phyloP scores from a whole-genome alignment of 257 asterid species.

The Orobanche coerulescens region DNA sequence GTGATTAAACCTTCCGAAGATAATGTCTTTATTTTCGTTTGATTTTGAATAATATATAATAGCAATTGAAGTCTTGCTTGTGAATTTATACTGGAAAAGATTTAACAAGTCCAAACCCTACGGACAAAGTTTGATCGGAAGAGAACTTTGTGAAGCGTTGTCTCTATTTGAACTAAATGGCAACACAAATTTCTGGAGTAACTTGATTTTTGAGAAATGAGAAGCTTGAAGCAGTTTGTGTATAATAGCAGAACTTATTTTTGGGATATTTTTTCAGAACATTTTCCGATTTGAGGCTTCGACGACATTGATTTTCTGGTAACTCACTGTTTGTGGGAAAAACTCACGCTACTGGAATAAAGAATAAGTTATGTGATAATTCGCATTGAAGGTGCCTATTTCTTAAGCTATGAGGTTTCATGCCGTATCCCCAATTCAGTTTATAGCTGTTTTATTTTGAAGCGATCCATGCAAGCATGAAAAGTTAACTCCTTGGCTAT shows the following conservation, averaged over 20 bases:
- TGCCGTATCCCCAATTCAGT: background rate
- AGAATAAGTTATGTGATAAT: background rate
- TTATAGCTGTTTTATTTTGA: no score
- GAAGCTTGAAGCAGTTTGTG: background rate
- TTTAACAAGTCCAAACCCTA: background rate
- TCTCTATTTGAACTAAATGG: background rate
- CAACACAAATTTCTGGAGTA: background rate
- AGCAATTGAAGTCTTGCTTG: background rate
- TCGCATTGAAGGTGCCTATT: background rate
- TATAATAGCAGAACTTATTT: background rate
- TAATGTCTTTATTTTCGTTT: background rate
- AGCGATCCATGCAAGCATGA: no score
- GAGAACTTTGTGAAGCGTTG: background rate
- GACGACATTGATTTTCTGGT: background rate
- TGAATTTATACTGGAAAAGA: background rate
- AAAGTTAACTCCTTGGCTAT: no score
- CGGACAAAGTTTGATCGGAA: constrained; percentile 8
- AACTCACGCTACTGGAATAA: no score
- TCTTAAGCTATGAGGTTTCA: background rate
- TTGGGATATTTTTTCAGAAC: background rate
- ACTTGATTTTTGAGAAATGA: background rate
- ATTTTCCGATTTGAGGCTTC: constrained; percentile 4
- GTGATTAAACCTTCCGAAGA: background rate
- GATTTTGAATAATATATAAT: background rate
- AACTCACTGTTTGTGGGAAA: background rate